Base-by-base conservation (phyloP, 1,139 yeast species). In the Suhomyces terraborum region DNA sequence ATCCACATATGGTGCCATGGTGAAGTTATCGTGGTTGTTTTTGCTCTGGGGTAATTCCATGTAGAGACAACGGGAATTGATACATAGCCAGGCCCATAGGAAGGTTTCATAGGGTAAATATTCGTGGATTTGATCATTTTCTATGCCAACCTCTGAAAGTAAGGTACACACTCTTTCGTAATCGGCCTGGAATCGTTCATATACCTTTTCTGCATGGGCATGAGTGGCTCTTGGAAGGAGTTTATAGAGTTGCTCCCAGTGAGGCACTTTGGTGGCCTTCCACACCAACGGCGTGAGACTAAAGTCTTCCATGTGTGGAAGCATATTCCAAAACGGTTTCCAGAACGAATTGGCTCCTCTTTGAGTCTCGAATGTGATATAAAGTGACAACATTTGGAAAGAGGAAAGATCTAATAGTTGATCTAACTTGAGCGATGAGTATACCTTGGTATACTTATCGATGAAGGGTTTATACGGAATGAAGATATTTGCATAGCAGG, bases 1-100 rank as follows among this genome's bases (percentile, higher is more conserved):
- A 66, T 93, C 98, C 10, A 91, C 91, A 50, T 71, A 84, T 0
- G 98, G 98, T 0, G 94, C 97, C 79, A 93, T 68, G 1, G 98
- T 88, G 62, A 89, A 83, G 56, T 88, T 85, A 51, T 85, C 89
- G 53, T 74, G 37, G 43, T 64, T 33, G 55, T 62, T 58, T 53
- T 68, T 64, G 34, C 77, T 72, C 37, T 74, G 72, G 0, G 87
- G 82, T 2, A 88, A 63, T 5, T 77, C 74, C 83, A 85, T 84
- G 59, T 88, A 91, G 9, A 93, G 67, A 58, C 98, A 91, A 64
- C 98, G 83, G 1, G 97, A 85, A 58, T 93, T 93, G 38, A 91
- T 86, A 56, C 93, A 82, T 52, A 87, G 70, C 95, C 96, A 91
- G 0, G 86, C 79, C 78, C 88, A 80, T 14, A 81, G 55, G 50